Base-by-base conservation (phyloP, 495 filamentous ascomycete species). In the Daldinia loculata region DNA sequence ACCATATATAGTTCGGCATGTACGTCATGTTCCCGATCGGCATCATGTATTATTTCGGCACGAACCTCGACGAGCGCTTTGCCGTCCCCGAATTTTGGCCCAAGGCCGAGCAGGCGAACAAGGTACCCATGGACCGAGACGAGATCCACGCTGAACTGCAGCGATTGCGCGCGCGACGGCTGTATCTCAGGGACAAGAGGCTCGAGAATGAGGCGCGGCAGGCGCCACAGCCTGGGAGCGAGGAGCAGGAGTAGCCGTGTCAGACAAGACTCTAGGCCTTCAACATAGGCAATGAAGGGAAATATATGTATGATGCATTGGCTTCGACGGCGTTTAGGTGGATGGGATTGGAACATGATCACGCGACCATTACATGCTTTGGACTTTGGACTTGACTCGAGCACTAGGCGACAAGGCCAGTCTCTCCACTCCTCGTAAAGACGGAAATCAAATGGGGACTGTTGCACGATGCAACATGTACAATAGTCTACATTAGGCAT, bases 1-100 rank as follows among this genome's bases (percentile, higher is more conserved):
- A 48, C 3, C 43, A 5, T 4, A 22, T 24, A 56, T 67, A 98
- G 94, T 98, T 98, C 83, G 93, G 94, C 83, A 91, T 95, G 86
- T 99, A 98, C 84, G 91, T 99, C 82, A 89, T 98, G 85, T 98
- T 99, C 82, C 95, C 95, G 24, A 98, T 99, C 74, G 94, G 92
- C 68, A 92, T 95, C 84, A 99, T 99, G 95, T 99, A 97, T 85
- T 99, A 99, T 83, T 99, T 98, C 84, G 95, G 95, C 78, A 97
- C 94, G 48, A 99, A 99, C 80, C 92, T 99, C 68, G 95, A 99
- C 80, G 86, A 89, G 61, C 90, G 91, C 66, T 99, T 99, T 84
- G 76, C 85, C 50, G 92, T 97, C 1, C 89, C 91, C 12, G 91
- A 91, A 66, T 99, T 99, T 86, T 99, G 95, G 95, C 95, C 95